These are phyloP conservation scores for Misopates orontium DNA, from an alignment of 257 asterid genomes.

Conservation along the genomic window DNA sequence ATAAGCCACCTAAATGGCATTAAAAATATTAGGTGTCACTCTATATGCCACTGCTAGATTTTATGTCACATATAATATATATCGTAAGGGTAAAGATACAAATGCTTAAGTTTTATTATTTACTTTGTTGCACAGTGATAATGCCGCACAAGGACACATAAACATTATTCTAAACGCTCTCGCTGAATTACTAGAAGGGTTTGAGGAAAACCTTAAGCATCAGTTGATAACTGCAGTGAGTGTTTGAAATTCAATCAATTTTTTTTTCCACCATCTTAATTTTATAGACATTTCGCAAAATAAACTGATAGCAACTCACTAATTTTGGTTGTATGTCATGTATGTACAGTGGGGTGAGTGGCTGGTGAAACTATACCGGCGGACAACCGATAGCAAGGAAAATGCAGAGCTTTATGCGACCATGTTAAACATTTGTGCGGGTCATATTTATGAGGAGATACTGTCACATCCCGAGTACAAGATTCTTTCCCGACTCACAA, in stretches of 20 bases:
- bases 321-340: neutral
- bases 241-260: neutral
- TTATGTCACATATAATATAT: too few relatives aligned
- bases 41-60: too few relatives aligned
- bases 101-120: too few relatives aligned
- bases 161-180: constrained; percentile 19
- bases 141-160: neutral
- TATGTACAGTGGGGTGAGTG: constrained; percentile 43
- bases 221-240: constrained; percentile 34
- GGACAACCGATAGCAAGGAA: constrained; percentile 16
- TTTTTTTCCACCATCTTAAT: neutral
- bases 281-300: too few relatives aligned
- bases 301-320: too few relatives aligned
- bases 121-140: neutral
- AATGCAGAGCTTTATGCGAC: constrained; percentile 45
- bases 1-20: too few relatives aligned
- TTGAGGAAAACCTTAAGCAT: constrained; percentile 18
- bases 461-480: constrained; percentile 33
- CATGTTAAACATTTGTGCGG: constrained; percentile 40
- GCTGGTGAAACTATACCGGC: constrained; percentile 35
- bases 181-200: constrained; percentile 31
- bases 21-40: too few relatives aligned
- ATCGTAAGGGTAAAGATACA: too few relatives aligned
- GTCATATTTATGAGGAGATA: constrained; percentile 31
- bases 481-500: constrained; percentile 40